Conservation (phyloP, 2,329 filamentous ascomycete genomes). For the Aspergillus texensis region DNA sequence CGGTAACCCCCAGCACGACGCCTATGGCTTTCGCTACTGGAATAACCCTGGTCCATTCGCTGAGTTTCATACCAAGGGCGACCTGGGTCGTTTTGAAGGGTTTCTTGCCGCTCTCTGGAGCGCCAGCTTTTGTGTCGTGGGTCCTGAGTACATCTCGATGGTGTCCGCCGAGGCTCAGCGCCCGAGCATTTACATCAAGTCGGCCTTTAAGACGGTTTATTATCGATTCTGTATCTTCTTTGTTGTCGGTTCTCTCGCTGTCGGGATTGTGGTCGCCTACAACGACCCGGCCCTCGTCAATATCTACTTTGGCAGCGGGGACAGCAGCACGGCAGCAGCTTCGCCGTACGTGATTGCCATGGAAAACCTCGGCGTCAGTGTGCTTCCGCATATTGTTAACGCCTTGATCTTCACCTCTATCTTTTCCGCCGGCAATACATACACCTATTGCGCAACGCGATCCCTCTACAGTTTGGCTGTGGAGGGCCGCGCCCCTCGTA, state of each 20-base stretch:
- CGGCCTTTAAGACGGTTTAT: constrained; percentile 76
- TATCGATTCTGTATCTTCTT: constrained; percentile 75
- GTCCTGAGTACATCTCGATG: constrained; percentile 65
- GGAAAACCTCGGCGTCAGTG: constrained; percentile 55
- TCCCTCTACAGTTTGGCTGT: constrained; percentile 57
- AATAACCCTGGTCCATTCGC: constrained; percentile 67
- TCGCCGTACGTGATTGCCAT: constrained; percentile 68
- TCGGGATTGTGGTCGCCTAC: constrained; percentile 70
- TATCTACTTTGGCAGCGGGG: constrained; percentile 19
- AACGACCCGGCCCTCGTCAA: constrained; percentile 53
- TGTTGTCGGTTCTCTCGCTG: constrained; percentile 68
- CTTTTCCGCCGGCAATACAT: constrained; percentile 60
- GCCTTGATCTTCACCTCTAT: constrained; percentile 58
- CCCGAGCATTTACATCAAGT: constrained; percentile 68
- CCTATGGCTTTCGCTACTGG: constrained; percentile 71
- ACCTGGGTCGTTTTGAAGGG: constrained; percentile 57
- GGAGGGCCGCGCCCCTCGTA: constrained; percentile 55
- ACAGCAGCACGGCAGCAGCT: constrained; percentile 52
- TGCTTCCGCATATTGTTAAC: constrained; percentile 62
- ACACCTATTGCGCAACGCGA: constrained; percentile 57
- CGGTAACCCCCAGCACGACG: constrained; percentile 70
- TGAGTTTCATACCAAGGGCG: constrained; percentile 62
- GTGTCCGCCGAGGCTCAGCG: constrained; percentile 69
- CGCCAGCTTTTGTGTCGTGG: constrained; percentile 65
- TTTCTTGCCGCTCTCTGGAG: constrained; percentile 72